phyloP scores from a whole-genome alignment of 345 rosid genomes.

The Eucalyptus sp. region DNA sequence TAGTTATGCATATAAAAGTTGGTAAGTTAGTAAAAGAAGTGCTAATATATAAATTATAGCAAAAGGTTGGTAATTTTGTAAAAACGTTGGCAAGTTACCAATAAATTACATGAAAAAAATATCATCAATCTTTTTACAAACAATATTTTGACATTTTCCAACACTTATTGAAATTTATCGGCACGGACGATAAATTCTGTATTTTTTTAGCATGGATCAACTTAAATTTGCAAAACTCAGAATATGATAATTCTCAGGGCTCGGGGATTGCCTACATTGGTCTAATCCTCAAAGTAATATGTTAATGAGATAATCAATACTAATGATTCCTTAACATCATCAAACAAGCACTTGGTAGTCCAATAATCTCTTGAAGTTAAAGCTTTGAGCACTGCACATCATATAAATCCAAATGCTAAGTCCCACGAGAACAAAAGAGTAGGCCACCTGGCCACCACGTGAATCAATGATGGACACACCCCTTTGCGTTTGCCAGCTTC shows the following conservation, averaged over 20 bases:
- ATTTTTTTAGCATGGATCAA: neutral
- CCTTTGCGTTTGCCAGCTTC: neutral
- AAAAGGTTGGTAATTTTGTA: neutral
- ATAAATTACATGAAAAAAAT: neutral
- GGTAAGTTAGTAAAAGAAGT: too few species aligned
- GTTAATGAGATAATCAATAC: neutral
- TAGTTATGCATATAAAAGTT: neutral
- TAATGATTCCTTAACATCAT: neutral
- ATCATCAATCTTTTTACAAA: neutral
- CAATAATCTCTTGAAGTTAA: neutral
- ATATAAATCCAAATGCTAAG: neutral
- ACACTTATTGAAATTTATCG: neutral
- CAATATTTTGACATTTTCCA: neutral
- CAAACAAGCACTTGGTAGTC: neutral
- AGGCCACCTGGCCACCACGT: neutral
- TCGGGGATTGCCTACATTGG: neutral
- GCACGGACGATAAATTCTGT: neutral
- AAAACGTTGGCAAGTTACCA: neutral
- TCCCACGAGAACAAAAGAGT: neutral
- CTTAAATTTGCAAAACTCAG: neutral
- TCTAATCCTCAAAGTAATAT: neutral
- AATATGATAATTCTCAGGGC: neutral
- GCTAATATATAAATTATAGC: neutral
- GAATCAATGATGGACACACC: neutral
- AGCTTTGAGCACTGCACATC: neutral